Evolutionary conservation across 2,329 filamentous ascomycete species (phyloP).

Genomic region (Aspergillus persii): DNA sequence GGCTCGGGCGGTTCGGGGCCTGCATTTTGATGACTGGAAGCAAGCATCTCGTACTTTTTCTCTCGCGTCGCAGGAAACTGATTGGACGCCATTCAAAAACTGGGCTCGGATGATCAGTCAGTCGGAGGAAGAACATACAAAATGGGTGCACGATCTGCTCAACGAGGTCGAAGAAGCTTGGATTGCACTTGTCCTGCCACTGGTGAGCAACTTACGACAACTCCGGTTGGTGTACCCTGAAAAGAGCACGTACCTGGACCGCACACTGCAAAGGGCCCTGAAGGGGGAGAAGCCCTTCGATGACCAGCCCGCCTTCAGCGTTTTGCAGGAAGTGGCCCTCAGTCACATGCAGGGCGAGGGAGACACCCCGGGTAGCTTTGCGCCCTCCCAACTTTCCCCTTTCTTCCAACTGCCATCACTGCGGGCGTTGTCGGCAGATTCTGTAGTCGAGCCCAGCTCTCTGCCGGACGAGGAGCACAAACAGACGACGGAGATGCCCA

Average conservation of each 20-base stretch:
- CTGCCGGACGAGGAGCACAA: not conserved
- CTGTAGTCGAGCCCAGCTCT: slow-evolving; percentile 23
- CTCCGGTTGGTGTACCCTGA: slow-evolving; percentile 21
- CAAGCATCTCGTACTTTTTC: not conserved
- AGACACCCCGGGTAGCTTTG: slow-evolving; percentile 9
- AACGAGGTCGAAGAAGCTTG: slow-evolving; percentile 26
- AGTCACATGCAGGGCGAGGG: slow-evolving; percentile 10
- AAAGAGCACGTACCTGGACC: slow-evolving; percentile 21
- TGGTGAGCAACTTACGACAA: slow-evolving; percentile 22
- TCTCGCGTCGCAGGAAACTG: not conserved
- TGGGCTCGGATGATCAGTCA: slow-evolving; percentile 13
- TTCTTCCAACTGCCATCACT: slow-evolving; percentile 28
- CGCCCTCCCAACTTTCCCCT: slow-evolving; percentile 18
- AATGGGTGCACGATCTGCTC: slow-evolving; percentile 23
- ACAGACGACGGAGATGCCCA: not conserved
- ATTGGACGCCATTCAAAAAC: slow-evolving; percentile 8
- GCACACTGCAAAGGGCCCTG: slow-evolving; percentile 20
- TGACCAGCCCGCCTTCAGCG: slow-evolving; percentile 14
- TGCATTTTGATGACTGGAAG: slow-evolving; percentile 25
- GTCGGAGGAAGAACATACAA: slow-evolving; percentile 18
- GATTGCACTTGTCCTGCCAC: slow-evolving; percentile 26
- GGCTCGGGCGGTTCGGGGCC: slow-evolving; percentile 20
- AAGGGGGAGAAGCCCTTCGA: slow-evolving; percentile 19
- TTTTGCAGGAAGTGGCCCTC: slow-evolving; percentile 21
- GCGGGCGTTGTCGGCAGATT: slow-evolving; percentile 22